Conservation (phyloP, 768 basidiomycete species). For the Panellus pusillus region DNA sequence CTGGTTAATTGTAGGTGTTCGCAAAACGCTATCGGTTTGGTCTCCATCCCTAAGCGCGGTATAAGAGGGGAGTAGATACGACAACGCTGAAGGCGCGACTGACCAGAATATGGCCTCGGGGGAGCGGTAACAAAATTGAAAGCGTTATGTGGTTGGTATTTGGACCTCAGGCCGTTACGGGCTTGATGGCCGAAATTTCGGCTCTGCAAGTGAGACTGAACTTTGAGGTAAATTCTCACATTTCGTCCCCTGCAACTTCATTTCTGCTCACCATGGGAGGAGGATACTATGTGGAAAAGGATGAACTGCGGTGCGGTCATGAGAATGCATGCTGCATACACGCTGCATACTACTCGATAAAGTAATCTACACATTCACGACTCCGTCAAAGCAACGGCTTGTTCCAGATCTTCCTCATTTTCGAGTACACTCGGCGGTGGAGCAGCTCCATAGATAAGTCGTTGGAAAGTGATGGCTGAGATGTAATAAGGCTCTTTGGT, state of each 20-base stretch:
- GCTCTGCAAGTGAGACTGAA: too few species aligned
- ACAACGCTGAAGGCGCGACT: background rate
- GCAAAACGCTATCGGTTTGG: conserved; percentile 85
- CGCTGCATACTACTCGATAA: conserved; percentile 11
- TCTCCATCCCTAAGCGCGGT: conserved; percentile 32
- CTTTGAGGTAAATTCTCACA: background rate
- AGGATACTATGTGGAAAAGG: background rate
- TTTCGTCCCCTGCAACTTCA: background rate
- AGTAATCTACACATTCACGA: background rate
- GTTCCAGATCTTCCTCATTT: conserved; percentile 70
- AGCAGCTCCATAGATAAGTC: conserved; percentile 69
- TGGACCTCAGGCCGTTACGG: too few species aligned
- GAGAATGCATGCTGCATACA: conserved; percentile 14
- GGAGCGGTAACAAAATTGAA: too few species aligned
- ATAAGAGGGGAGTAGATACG: too few species aligned
- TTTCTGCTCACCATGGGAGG: conserved; percentile 12
- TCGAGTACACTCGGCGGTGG: conserved; percentile 54
- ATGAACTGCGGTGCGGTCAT: background rate
- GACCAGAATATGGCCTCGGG: background rate
- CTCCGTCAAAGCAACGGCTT: conserved; percentile 67
- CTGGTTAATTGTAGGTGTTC: conserved; percentile 94
- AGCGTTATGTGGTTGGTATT: too few species aligned
- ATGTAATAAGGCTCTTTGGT: conserved; percentile 15
- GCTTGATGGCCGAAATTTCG: too few species aligned
- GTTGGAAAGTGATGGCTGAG: conserved; percentile 70